phyloP scores from a whole-genome alignment of 371 early-diverging fungal species.

The Synchytrium microbalum region DNA sequence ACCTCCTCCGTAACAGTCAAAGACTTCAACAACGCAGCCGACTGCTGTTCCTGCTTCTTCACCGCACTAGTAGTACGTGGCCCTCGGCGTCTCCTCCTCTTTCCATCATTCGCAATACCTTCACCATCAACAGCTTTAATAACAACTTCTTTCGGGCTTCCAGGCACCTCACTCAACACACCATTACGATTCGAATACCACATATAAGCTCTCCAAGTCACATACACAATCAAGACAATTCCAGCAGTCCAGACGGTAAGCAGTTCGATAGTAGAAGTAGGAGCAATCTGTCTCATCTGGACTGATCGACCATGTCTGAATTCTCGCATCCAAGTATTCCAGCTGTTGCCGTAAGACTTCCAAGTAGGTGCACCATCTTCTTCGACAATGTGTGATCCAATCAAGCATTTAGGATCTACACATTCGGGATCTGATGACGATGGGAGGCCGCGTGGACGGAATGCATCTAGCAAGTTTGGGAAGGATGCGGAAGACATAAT shows the following conservation, averaged over 20 bases:
- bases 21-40: constrained; percentile 3
- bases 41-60: not conserved
- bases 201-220: not conserved
- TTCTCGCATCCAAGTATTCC: not conserved
- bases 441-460: not conserved
- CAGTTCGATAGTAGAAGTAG: not conserved
- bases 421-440: constrained; percentile 1
- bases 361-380: not conserved
- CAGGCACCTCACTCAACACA: not conserved
- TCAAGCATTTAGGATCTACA: constrained; percentile 18
- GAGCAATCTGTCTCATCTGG: constrained; percentile 2
- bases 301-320: not conserved
- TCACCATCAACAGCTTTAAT: not conserved
- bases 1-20: constrained; percentile 42
- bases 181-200: not conserved
- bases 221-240: not conserved
- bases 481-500: constrained; percentile 50
- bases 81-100: not conserved
- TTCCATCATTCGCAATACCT: not conserved
- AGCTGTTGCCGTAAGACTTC: not conserved
- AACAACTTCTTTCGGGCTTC: not conserved
- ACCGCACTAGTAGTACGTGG: not conserved
- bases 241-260: not conserved
- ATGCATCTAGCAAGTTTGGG: constrained; percentile 36
- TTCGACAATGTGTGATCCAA: constrained; percentile 14